phyloP scores from a whole-genome alignment of 495 filamentous ascomycete species.

The Rostrohypoxylon terebratum region DNA sequence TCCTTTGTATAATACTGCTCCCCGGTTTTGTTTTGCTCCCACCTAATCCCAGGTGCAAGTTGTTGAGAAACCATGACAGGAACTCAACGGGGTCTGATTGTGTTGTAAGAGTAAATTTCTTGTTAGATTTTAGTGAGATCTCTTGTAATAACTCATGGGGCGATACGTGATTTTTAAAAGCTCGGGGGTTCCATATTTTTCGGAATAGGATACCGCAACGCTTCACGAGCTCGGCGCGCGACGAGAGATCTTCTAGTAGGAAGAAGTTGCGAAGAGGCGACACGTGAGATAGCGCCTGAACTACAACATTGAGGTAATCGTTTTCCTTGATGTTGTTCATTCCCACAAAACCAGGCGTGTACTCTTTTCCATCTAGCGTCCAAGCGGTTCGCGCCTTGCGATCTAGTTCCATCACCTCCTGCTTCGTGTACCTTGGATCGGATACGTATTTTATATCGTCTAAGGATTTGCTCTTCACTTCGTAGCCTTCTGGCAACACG shows the following conservation, averaged over 20 bases:
- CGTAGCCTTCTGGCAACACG: slow-evolving; percentile 96
- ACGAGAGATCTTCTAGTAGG: slow-evolving; percentile 81
- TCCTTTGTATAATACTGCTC: slow-evolving; percentile 83
- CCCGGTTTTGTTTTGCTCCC: slow-evolving; percentile 88
- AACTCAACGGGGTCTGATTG: slow-evolving; percentile 98
- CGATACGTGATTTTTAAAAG: slow-evolving; percentile 97
- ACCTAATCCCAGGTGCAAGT: slow-evolving; percentile 90
- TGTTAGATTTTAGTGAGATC: slow-evolving; percentile 87
- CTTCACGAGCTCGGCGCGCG: slow-evolving; percentile 69
- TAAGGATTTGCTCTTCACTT: slow-evolving; percentile 93
- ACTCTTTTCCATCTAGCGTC: slow-evolving; percentile 84
- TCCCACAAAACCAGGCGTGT: slow-evolving; percentile 93
- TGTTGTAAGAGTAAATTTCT: slow-evolving; percentile 88
- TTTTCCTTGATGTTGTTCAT: slow-evolving; percentile 99
- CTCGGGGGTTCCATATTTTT: slow-evolving; percentile 98
- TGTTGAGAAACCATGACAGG: slow-evolving; percentile 95
- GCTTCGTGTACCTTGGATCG: slow-evolving; percentile 84
- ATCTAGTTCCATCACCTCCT: slow-evolving; percentile 83
- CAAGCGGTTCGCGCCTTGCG: slow-evolving; percentile 77
- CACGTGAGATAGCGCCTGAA: slow-evolving; percentile 94
- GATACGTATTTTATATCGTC: slow-evolving; percentile 99
- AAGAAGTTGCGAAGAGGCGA: slow-evolving; percentile 91
- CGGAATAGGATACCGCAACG: slow-evolving; percentile 91
- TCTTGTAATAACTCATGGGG: slow-evolving; percentile 97
- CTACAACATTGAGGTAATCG: slow-evolving; percentile 96